phyloP scores from a whole-genome alignment of 768 basidiomycete species.

The Lentinus tigrinus region DNA sequence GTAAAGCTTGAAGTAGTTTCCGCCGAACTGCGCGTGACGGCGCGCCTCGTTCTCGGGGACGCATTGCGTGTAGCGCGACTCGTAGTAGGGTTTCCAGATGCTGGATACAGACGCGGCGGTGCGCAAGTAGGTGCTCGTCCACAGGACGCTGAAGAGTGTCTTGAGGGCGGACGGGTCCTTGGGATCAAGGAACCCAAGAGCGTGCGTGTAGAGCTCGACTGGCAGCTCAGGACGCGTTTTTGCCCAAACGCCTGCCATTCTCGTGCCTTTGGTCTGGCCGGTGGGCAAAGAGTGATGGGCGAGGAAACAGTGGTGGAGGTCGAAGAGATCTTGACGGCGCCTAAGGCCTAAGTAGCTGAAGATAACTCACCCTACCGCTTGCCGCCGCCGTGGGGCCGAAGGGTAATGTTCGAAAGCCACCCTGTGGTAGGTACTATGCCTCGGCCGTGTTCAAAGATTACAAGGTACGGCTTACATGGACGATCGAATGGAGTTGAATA shows the following conservation, averaged over 20 bases:
- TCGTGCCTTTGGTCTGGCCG: neutral
- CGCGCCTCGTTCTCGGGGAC: constrained; percentile 36
- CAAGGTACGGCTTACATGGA: too few species aligned
- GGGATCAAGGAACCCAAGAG: constrained; percentile 31
- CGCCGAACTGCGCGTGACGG: constrained; percentile 28
- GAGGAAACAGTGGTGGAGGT: neutral
- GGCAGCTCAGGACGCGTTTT: constrained; percentile 23
- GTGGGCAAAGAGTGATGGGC: neutral
- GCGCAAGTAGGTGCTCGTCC: constrained; percentile 37
- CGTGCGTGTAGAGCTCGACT: constrained; percentile 36
- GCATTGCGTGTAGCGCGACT: constrained; percentile 44
- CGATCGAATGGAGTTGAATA: too few species aligned
- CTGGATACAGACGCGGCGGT: constrained; percentile 41
- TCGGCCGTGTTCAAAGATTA: too few species aligned
- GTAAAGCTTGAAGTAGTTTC: constrained; percentile 51
- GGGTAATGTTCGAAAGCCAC: too few species aligned
- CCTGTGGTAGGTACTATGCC: too few species aligned
- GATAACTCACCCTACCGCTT: too few species aligned
- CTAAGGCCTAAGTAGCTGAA: too few species aligned
- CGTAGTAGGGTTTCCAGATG: constrained; percentile 57
- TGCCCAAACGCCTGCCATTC: neutral
- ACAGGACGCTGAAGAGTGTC: constrained; percentile 41
- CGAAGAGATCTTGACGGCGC: too few species aligned
- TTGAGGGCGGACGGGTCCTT: constrained; percentile 22
- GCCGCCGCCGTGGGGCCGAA: too few species aligned